Evolutionary conservation across 2,329 filamentous ascomycete genomes (phyloP).

Genomic region (Byssochlamys sp.): DNA sequence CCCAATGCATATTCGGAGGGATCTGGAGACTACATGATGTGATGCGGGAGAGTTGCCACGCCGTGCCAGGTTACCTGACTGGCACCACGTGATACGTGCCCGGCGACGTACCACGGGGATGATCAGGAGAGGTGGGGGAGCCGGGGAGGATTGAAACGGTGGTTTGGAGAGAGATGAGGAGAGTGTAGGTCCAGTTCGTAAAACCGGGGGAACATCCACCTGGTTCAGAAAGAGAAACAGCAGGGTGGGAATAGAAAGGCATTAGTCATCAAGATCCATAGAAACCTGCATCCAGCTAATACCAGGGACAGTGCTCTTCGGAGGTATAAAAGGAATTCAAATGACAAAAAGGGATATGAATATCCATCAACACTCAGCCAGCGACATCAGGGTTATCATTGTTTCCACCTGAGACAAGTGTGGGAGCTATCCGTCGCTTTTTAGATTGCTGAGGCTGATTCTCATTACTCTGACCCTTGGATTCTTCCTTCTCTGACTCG

Average conservation of each 20-base stretch:
- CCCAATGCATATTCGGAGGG: neutral
- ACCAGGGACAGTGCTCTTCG: neutral
- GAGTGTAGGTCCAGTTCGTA: neutral
- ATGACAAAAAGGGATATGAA: neutral
- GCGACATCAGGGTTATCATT: conserved; percentile 6
- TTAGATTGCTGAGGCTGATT: conserved; percentile 49
- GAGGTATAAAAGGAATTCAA: neutral
- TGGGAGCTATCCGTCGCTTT: conserved; percentile 62
- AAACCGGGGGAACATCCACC: neutral
- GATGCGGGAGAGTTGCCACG: neutral
- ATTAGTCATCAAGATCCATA: conserved; percentile 13
- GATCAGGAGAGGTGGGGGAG: neutral
- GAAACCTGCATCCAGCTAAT: neutral
- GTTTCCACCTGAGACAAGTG: conserved; percentile 39
- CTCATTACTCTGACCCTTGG: conserved; percentile 32
- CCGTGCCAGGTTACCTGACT: neutral
- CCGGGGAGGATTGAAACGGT: neutral
- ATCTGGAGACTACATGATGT: neutral
- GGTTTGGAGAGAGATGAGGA: neutral
- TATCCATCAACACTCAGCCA: conserved; percentile 4
- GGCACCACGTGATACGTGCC: neutral
- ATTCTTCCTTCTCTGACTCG: conserved; percentile 38
- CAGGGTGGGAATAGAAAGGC: conserved; percentile 5
- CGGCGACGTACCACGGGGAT: neutral
- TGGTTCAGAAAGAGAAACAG: neutral